A percentile compares a stretch with the other conserved stretches of the same genome.
These are phyloP conservation scores for Wickerhamiella pararugosa DNA, from an alignment of 1,139 yeast genomes.

Conservation along the genomic window DNA sequence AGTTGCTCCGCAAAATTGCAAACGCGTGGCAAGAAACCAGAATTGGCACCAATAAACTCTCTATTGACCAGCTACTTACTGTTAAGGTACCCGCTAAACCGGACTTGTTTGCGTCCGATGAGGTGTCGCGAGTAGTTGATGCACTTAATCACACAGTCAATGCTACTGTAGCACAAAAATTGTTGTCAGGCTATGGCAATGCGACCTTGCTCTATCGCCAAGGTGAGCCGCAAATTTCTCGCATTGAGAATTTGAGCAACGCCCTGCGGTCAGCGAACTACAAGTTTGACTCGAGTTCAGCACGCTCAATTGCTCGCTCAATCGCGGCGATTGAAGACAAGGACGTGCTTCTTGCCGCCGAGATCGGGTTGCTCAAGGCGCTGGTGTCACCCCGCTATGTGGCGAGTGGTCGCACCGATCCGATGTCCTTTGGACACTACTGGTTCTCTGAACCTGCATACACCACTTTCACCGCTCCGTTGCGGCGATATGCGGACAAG, in stretches of 20 bases:
- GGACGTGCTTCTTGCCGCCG: constrained; percentile 57
- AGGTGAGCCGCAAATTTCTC: constrained; percentile 66
- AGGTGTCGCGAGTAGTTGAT: constrained; percentile 45
- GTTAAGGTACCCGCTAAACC: constrained; percentile 10
- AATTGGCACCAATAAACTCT: constrained; percentile 1
- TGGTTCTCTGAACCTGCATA: constrained; percentile 70
- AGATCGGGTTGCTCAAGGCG: constrained; percentile 65
- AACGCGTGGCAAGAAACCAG: not conserved
- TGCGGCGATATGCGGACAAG: constrained; percentile 82
- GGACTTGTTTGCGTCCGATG: constrained; percentile 48
- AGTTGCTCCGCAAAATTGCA: constrained; percentile 4
- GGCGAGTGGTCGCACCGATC: constrained; percentile 77
- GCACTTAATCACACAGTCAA: constrained; percentile 77
- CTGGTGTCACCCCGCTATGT: constrained; percentile 76
- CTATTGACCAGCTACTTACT: constrained; percentile 13
- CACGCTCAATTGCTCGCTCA: constrained; percentile 61
- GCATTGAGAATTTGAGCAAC: constrained; percentile 64
- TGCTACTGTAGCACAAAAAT: constrained; percentile 68
- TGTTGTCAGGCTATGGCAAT: constrained; percentile 66
- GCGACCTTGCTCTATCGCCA: constrained; percentile 78
- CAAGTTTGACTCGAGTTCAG: constrained; percentile 56
- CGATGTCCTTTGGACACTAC: constrained; percentile 60
- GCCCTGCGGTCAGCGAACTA: constrained; percentile 45
- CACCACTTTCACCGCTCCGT: constrained; percentile 88
- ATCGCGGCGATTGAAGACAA: constrained; percentile 50